Conservation (phyloP, 768 basidiomycete genomes). For the Mycena metata region DNA sequence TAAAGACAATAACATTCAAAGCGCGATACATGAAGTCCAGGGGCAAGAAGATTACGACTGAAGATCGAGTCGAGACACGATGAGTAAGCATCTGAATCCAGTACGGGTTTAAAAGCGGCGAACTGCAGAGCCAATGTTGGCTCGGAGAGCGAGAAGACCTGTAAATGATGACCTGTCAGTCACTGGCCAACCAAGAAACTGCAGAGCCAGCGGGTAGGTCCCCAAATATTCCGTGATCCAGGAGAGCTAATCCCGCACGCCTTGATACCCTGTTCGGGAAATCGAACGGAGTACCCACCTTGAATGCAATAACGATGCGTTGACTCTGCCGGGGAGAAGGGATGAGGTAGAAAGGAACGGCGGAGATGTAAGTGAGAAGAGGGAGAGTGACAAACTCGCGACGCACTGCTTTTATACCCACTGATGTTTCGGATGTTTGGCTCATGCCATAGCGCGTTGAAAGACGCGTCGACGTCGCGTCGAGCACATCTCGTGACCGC, state of each 20-base stretch:
- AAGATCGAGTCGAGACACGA: too few species aligned
- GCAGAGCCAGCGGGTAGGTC: conserved; percentile 23
- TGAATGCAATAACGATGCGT: neutral
- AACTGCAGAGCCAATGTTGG: too few species aligned
- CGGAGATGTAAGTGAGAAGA: conserved; percentile 9
- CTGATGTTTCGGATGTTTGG: neutral
- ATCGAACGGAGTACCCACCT: neutral
- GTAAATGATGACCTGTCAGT: conserved; percentile 12
- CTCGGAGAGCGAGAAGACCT: neutral
- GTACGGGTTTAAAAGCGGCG: too few species aligned
- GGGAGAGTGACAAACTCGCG: neutral
- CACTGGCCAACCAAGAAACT: conserved; percentile 11
- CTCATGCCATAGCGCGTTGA: neutral
- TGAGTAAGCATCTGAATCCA: too few species aligned
- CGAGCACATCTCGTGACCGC: conserved; percentile 4
- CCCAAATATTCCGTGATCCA: conserved; percentile 19
- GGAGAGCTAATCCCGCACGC: neutral
- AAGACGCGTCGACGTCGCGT: conserved; percentile 10
- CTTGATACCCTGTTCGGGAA: neutral
- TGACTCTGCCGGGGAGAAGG: neutral
- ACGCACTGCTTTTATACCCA: conserved; percentile 8
- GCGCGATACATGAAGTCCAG: too few species aligned
- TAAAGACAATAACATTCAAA: too few species aligned
- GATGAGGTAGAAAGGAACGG: too few species aligned
- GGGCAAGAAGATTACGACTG: too few species aligned